A percentile compares a stretch with the other conserved stretches of the same genome.
Evolutionary conservation across 345 rosid species (phyloP).

Genomic region (Nasturtium officinale): DNA sequence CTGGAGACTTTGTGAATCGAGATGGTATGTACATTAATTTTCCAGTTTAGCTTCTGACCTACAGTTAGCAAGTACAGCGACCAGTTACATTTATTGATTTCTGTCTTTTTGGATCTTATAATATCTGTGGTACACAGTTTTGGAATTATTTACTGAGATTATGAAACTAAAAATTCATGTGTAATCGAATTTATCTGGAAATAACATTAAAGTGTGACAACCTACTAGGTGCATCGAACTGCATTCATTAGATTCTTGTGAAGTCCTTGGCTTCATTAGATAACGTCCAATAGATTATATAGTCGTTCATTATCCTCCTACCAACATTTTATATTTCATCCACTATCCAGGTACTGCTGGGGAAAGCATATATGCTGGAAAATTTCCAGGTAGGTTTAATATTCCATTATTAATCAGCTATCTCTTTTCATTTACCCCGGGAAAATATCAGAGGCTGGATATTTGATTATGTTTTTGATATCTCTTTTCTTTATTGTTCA

Average conservation of each 20-base stretch:
- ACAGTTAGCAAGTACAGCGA: neutral
- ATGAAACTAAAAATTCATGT: constrained; percentile 3
- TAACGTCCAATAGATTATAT: constrained; percentile 8
- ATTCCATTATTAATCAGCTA: neutral
- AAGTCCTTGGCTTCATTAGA: constrained; percentile 19
- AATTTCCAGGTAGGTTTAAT: constrained; percentile 80
- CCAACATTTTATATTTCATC: constrained; percentile 15
- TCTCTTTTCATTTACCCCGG: constrained; percentile 10
- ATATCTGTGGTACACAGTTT: neutral
- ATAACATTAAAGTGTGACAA: constrained; percentile 1
- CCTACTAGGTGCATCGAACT: constrained; percentile 18
- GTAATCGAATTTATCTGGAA: neutral
- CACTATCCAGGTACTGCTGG: constrained; percentile 74
- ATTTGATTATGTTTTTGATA: neutral
- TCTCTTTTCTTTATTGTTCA: constrained; percentile 9
- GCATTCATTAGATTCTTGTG: constrained; percentile 20
- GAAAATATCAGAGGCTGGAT: constrained; percentile 8
- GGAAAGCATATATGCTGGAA: constrained; percentile 84
- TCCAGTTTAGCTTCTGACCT: constrained; percentile 15
- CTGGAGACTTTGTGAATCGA: constrained; percentile 86
- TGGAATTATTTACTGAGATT: constrained; percentile 1
- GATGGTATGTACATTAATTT: constrained; percentile 65
- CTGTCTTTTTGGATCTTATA: constrained; percentile 4
- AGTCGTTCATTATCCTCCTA: constrained; percentile 21
- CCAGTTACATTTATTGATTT: constrained; percentile 6